Base-by-base conservation (phyloP, 2,329 filamentous ascomycete genomes). In the Torrubiella hemipterigena region DNA sequence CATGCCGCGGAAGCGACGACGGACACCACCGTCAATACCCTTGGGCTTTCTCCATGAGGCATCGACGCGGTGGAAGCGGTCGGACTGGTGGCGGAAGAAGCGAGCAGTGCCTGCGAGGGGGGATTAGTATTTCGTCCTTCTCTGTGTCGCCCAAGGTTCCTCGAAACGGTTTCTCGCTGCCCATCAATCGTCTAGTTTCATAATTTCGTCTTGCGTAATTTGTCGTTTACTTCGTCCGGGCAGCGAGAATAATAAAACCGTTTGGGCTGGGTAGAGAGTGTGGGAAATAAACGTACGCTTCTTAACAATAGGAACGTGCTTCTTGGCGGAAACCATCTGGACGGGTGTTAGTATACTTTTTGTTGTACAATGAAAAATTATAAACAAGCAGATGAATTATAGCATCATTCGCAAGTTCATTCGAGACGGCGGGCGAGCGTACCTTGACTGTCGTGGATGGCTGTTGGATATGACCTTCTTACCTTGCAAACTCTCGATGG, bases 271-370 rank as follows among this genome's bases (percentile, higher is more conserved):
- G n/a, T n/a, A n/a, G n/a, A n/a, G n/a, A n/a, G n/a, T n/a, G n/a
- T n/a, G n/a, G n/a, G n/a, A n/a, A n/a, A n/a, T n/a, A n/a, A 56
- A 86, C 85, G 61, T 89, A 93, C 86, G 86, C 86, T 98, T 98
- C 85, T 98, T 98, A 61, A 98, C 84, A 77, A 98, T 98, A 59
- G 87, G 81, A 62, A 96, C 78, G 70, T 96, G 91, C 77, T 93
- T 93, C 83, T 93, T 93, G 69, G 89, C 83, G 81, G 87, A 77
- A 76, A 89, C 86, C 91, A 96, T 96, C 87, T 89, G 48, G 34
- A 47, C 27, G 27, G 21, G 34, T 38, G 58, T 41, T 42, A 33
- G 34, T 42, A 48, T 40, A 46, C 58, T 45, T 11, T 13, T 11
- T 29, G 6, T 24, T 24, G 12, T 24, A n/a, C 6, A 5, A n/a